Base-by-base conservation (phyloP, 805 yeast genomes). In the Jamesozyma lodderae region DNA sequence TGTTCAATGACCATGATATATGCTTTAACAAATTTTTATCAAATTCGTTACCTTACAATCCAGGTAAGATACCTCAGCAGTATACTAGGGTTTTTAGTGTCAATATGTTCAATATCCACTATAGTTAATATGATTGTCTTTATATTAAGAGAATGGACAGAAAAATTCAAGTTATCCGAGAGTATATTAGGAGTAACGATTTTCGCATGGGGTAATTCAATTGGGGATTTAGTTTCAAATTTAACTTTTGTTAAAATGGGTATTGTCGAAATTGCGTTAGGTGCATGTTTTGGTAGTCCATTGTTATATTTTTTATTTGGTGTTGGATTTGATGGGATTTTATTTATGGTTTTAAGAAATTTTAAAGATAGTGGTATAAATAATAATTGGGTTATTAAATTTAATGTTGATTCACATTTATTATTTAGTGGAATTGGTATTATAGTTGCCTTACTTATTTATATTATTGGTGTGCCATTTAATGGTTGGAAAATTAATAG, bases 261-360 rank as follows among this genome's bases (percentile, higher is more conserved):
- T 0, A 78, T 75, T 62, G 84, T 95, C 0, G 69, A 81, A 33
- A 82, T 90, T 82, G 96, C 96, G 0, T 66, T 92, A n/a, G 83
- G 92, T 21, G 96, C 96, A 0, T 88, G 97, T 53, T 81, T 88
- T 57, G 97, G 96, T 0, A 86, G 96, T 1, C 97, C 97, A 0
- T 61, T 90, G 41, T 57, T 92, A 30, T 81, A 87, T 37, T 64
- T 81, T 31, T 63, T 92, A 9, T 67, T 88, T 28, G 94, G 96
- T 0, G 63, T 90, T 42, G 96, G 96, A 0, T 51, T 80, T 4
- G 81, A 83, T 47, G 87, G 90, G 0, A 43, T 84, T 24, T 42
- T 77, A 1, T 60, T 71, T 6, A 60, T 61, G 37, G 9, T 47
- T 3, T 5, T 37, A n/a, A 15, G 22, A 13, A 19, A 25, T 17